Conservation (phyloP, 2,329 filamentous ascomycete species). For the Pseudocercospora crystallina region DNA sequence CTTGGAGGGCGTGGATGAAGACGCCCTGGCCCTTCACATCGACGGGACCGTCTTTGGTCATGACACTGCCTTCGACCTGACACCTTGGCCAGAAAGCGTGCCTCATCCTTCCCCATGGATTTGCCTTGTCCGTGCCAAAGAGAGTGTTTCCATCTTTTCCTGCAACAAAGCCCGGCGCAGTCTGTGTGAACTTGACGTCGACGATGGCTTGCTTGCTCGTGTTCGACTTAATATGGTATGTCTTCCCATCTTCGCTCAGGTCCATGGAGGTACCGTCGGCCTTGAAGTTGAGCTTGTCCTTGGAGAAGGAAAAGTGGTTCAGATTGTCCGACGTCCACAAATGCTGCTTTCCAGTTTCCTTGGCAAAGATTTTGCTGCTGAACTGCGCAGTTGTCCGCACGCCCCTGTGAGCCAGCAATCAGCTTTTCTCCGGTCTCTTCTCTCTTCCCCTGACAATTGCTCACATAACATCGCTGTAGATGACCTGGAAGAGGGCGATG, state of each 20-base stretch:
- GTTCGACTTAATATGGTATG: slow-evolving; percentile 87
- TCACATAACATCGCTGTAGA: slow-evolving; percentile 97
- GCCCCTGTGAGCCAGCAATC: slow-evolving; percentile 58
- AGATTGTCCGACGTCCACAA: slow-evolving; percentile 84
- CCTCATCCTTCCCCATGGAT: slow-evolving; percentile 90
- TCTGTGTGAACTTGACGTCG: slow-evolving; percentile 77
- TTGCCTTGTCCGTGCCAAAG: slow-evolving; percentile 79
- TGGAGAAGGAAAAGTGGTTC: slow-evolving; percentile 76
- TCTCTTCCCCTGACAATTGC: neutral
- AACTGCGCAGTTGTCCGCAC: slow-evolving; percentile 90
- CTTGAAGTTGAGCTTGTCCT: slow-evolving; percentile 79
- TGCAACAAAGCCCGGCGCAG: slow-evolving; percentile 76
- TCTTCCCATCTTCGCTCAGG: slow-evolving; percentile 77
- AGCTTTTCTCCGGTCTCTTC: neutral
- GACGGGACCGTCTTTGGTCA: slow-evolving; percentile 76
- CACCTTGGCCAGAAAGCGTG: slow-evolving; percentile 95
- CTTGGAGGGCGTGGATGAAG: slow-evolving; percentile 84
- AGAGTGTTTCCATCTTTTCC: slow-evolving; percentile 81
- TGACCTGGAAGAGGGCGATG: slow-evolving; percentile 80
- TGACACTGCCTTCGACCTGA: slow-evolving; percentile 76
- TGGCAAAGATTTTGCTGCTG: slow-evolving; percentile 87
- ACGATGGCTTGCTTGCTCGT: slow-evolving; percentile 78
- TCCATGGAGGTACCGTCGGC: slow-evolving; percentile 83
- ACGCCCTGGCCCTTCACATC: slow-evolving; percentile 79
- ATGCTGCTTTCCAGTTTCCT: slow-evolving; percentile 66